Percentiles rank a stretch among this genome's conserved stretches.
These are phyloP conservation scores for Heterobasidion irregulare DNA, from an alignment of 1,284 basidiomycete genomes.

Conservation along the genomic window DNA sequence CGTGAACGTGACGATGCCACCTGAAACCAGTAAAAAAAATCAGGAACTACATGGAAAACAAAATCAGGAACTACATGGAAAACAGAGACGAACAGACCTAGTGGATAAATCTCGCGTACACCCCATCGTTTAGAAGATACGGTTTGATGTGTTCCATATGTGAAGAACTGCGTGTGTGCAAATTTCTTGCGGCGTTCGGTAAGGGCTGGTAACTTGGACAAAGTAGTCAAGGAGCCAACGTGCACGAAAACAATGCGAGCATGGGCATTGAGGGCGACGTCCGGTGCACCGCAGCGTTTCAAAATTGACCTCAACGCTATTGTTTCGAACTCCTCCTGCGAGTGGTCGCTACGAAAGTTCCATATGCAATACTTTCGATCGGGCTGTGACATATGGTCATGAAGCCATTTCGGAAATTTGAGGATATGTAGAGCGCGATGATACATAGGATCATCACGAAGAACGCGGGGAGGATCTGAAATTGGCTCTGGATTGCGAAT, in stretches of 20 bases:
- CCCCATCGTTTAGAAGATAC: slow-evolving; percentile 45
- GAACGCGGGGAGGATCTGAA: slow-evolving; percentile 3
- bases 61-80: no score
- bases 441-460: slow-evolving; percentile 19
- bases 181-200: slow-evolving; percentile 33
- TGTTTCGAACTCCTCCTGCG: slow-evolving; percentile 30
- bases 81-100: slow-evolving; percentile 32
- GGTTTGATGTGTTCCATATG: slow-evolving; percentile 52
- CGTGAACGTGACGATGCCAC: slow-evolving; percentile 62
- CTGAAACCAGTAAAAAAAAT: slow-evolving; percentile 23
- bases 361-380: slow-evolving; percentile 31
- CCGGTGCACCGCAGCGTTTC: slow-evolving; percentile 27
- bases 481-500: slow-evolving; percentile 4
- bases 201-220: slow-evolving; percentile 40
- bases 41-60: no score
- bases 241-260: slow-evolving; percentile 53
- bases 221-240: slow-evolving; percentile 39
- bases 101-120: slow-evolving; percentile 52
- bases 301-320: slow-evolving; percentile 35
- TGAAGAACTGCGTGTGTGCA: slow-evolving; percentile 46
- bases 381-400: slow-evolving; percentile 29
- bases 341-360: slow-evolving; percentile 19
- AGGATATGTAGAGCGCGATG: slow-evolving; percentile 37
- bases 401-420: slow-evolving; percentile 32
- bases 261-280: slow-evolving; percentile 30